Percentiles rank a stretch among this genome's conserved stretches.
Evolutionary conservation across 225 moss, liverwort and hornwort genomes (phyloP).

Genomic region (Bryoerythrophyllum caledonicum): DNA sequence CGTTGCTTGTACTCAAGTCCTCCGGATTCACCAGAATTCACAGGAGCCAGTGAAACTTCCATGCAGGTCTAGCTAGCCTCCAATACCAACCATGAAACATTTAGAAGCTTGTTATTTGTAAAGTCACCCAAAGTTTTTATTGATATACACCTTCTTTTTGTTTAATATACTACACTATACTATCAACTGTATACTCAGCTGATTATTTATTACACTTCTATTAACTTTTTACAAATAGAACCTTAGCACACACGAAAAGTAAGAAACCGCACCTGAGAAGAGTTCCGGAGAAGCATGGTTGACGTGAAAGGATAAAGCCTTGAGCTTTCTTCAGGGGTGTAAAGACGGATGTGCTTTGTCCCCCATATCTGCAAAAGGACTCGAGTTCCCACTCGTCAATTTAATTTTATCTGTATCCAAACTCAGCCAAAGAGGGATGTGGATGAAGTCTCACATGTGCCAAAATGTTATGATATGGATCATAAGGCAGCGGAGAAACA

Average conservation of each 20-base stretch:
- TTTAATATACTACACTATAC: too few species aligned
- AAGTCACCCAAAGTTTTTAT: too few species aligned
- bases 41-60: not conserved
- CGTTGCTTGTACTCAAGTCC: conserved; percentile 29
- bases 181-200: too few species aligned
- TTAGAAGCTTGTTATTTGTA: too few species aligned
- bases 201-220: too few species aligned
- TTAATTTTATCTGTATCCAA: not conserved
- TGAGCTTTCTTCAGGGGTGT: too few species aligned
- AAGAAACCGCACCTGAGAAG: conserved; percentile 43
- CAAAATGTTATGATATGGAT: conserved; percentile 59
- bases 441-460: conserved; percentile 38
- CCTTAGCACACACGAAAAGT: too few species aligned
- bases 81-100: not conserved
- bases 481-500: conserved; percentile 55
- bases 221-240: not conserved
- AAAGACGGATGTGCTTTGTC: too few species aligned
- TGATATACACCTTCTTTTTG: too few species aligned
- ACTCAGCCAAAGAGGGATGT: not conserved
- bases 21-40: conserved; percentile 39
- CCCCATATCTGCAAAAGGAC: conserved; percentile 48
- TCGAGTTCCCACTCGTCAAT: not conserved
- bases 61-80: not conserved
- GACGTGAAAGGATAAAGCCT: too few species aligned
- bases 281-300: conserved; percentile 51